Percentiles rank a stretch among this genome's conserved stretches.
phyloP scores from a whole-genome alignment of 202 grass and related monocot genomes.

The Setaria italica region DNA sequence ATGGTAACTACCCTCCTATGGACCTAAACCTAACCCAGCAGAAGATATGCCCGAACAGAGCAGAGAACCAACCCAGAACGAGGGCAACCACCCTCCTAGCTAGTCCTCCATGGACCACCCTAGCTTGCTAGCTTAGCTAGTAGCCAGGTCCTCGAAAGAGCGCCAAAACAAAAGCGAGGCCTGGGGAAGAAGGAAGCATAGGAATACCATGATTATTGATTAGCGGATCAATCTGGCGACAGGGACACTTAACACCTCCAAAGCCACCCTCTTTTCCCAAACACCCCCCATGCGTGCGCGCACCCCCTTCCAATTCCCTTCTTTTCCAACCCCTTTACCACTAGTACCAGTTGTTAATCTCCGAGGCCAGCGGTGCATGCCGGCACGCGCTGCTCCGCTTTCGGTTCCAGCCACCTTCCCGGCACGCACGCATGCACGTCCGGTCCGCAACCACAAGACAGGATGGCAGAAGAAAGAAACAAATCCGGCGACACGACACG shows the following conservation, averaged over 20 bases:
- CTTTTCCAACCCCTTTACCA: background rate
- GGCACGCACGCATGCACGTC: background rate
- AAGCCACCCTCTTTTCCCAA: background rate
- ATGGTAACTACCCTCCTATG: background rate
- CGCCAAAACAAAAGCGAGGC: slow-evolving; percentile 29
- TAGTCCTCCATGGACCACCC: slow-evolving; percentile 37
- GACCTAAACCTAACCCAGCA: slow-evolving; percentile 2
- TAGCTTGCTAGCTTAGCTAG: background rate
- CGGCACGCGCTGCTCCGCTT: background rate
- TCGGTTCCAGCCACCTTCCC: slow-evolving; percentile 6
- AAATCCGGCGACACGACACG: background rate
- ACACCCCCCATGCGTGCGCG: background rate
- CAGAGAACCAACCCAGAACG: slow-evolving; percentile 2
- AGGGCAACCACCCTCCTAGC: background rate
- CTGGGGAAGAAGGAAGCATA: background rate
- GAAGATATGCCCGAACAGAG: background rate
- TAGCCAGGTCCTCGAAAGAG: slow-evolving; percentile 26
- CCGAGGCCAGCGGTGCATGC: background rate
- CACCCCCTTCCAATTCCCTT: background rate
- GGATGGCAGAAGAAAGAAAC: background rate
- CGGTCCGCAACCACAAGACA: background rate
- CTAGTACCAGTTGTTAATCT: background rate
- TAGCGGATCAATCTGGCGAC: slow-evolving; percentile 46
- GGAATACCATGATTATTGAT: slow-evolving; percentile 36
- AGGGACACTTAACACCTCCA: slow-evolving; percentile 30